Evolutionary conservation across 1,284 basidiomycete species (phyloP), one percentile per base, ranked within the genome.

Genomic region (Rhodotorula sp.): DNA sequence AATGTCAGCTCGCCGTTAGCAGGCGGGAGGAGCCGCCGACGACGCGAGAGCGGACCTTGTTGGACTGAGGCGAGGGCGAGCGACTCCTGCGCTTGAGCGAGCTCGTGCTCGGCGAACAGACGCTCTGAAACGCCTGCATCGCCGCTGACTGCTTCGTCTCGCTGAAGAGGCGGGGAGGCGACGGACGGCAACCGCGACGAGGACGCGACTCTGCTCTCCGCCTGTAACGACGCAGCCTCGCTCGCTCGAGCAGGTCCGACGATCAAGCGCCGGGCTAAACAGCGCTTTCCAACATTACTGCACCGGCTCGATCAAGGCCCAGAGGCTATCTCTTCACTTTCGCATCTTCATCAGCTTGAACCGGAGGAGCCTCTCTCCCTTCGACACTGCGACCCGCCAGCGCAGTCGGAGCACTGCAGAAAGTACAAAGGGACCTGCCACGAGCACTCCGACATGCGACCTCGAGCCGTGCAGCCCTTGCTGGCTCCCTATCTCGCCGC

Each of bases 1-100:
- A n/a, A 3, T 2, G 50, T 45, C 23, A 44, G 50, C 27, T 41
- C 4, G 21, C 7, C 8, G 12, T 14, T 1, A 17, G 14, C 8
- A 27, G 58, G 16, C 1, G 13, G 63, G 16, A 9, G 48, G 25
- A 17, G n/a, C 41, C n/a, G 19, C 0, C 7, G 27, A 53, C 44
- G 50, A 25, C 34, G 27, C 17, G 42, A 49, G 49, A 41, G 60
- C 60, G 34, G 27, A 58, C 60, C 61, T 62, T 70, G 54, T 16
- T 49, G 19, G 64, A 45, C 25, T 48, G 48, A 27, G 45, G 61
- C 0, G 50, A 61, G 10, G 64, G 59, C 0, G 60, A 61, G 54
- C 48, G 60, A 0, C 46, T 53, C 44, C 53, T 34, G 50, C 57
- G 67, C 53, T 64, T 69, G 52, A 65, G 21, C 7, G 44, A 17